phyloP scores from a whole-genome alignment of 495 filamentous ascomycete genomes.

The Sordaria brevicollis region DNA sequence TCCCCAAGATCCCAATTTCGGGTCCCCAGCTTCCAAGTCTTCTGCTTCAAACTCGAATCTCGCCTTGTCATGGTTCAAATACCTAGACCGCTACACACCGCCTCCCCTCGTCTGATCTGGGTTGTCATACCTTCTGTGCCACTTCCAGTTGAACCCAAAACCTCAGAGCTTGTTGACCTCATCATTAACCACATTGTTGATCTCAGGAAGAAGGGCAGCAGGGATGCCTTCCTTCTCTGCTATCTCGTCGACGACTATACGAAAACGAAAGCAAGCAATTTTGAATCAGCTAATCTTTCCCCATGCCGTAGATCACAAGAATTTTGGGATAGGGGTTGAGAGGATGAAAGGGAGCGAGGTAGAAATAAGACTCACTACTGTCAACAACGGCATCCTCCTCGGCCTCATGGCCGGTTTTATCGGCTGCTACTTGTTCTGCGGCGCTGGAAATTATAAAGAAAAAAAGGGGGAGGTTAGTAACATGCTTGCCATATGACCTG shows the following conservation, averaged over 20 bases:
- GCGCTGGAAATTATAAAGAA: conserved; percentile 8
- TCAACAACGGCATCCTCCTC: conserved; percentile 22
- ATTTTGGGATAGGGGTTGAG: no score
- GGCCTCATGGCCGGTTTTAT: conserved; percentile 15
- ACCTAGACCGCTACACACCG: no score
- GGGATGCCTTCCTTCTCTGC: conserved; percentile 22
- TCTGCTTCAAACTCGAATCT: no score
- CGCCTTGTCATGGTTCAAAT: no score
- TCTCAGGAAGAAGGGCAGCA: conserved; percentile 16
- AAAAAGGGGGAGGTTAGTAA: background rate
- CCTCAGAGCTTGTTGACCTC: conserved; percentile 22
- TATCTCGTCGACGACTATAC: conserved; percentile 17
- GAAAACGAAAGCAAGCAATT: background rate
- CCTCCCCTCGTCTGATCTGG: background rate
- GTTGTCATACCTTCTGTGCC: no score
- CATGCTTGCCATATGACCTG: no score
- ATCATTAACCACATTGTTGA: conserved; percentile 25
- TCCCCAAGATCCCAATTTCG: background rate
- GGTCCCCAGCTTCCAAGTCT: no score
- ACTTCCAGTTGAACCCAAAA: background rate
- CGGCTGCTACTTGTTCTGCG: conserved; percentile 22
- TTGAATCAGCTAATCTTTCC: no score
- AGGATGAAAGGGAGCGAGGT: no score
- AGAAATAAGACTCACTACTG: conserved; percentile 16
- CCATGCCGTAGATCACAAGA: no score